Evolutionary conservation across 2,329 filamentous ascomycete species (phyloP).

Genomic region (Epichloe scottii): DNA sequence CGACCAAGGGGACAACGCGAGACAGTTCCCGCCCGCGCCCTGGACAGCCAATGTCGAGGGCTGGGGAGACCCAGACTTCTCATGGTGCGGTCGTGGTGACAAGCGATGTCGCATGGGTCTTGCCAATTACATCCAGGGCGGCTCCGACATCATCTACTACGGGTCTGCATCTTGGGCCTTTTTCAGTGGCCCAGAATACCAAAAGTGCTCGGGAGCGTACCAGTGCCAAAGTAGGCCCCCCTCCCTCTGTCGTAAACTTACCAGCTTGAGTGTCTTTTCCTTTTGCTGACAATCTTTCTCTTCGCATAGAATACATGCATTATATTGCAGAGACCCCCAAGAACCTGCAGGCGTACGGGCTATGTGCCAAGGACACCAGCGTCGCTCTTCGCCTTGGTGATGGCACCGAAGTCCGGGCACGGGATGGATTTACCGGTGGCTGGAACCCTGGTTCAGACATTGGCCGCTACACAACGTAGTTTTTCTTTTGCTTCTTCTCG

Average conservation of each 20-base stretch:
- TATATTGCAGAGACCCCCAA: conserved; percentile 25
- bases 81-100: conserved; percentile 24
- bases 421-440: conserved; percentile 22
- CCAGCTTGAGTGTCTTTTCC: too few relatives aligned
- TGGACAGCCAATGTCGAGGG: conserved; percentile 23
- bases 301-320: conserved; percentile 19
- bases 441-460: conserved; percentile 23
- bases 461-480: conserved; percentile 22
- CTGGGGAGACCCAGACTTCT: conserved; percentile 31
- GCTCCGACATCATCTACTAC: conserved; percentile 27
- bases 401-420: conserved; percentile 19
- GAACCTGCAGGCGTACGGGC: conserved; percentile 28
- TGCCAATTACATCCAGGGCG: conserved; percentile 29
- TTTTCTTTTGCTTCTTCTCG: neutral
- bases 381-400: conserved; percentile 23
- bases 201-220: conserved; percentile 16
- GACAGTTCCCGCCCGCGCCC: conserved; percentile 23
- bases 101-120: conserved; percentile 30
- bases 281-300: neutral
- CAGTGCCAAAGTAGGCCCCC: conserved; percentile 1
- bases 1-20: conserved; percentile 20
- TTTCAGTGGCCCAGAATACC: conserved; percentile 27
- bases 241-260: neutral
- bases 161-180: conserved; percentile 31
- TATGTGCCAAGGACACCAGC: conserved; percentile 28